These are phyloP conservation scores for Aspergillus aculeatus DNA, from an alignment of 2,329 filamentous ascomycete genomes.

Conservation along the genomic window DNA sequence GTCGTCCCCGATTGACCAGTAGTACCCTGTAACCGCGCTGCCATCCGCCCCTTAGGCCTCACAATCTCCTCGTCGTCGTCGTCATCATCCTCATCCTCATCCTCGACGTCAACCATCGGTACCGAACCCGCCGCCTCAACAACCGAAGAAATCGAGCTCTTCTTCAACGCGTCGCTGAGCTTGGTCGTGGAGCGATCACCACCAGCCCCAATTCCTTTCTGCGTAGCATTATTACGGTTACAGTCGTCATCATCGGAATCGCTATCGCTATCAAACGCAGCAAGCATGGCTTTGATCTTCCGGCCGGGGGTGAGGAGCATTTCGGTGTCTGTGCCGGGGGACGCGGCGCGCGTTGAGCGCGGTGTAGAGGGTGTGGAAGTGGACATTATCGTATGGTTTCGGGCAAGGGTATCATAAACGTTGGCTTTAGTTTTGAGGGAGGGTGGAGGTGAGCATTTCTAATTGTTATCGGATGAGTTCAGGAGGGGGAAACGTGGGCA, in stretches of 20 bases:
- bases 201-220: constrained; percentile 4
- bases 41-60: constrained; percentile 62
- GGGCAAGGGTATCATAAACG: constrained; percentile 5
- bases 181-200: neutral
- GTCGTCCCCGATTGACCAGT: constrained; percentile 24
- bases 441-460: too few species aligned
- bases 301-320: constrained; percentile 43
- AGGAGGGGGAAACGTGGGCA: too few species aligned
- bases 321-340: constrained; percentile 26
- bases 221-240: constrained; percentile 35
- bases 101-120: neutral
- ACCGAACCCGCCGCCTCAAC: neutral
- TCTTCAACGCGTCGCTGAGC: constrained; percentile 4
- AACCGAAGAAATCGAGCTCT: constrained; percentile 1
- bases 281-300: constrained; percentile 52
- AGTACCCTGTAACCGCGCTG: constrained; percentile 59
- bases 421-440: too few species aligned
- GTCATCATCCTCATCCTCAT: constrained; percentile 24
- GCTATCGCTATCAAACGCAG: constrained; percentile 48
- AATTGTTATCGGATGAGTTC: too few species aligned
- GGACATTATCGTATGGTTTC: constrained; percentile 20
- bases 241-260: constrained; percentile 40
- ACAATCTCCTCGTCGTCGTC: constrained; percentile 52
- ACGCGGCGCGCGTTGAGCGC: constrained; percentile 34
- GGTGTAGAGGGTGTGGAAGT: constrained; percentile 29